Conservation (phyloP, 805 yeast species). For the Millerago galiae region DNA sequence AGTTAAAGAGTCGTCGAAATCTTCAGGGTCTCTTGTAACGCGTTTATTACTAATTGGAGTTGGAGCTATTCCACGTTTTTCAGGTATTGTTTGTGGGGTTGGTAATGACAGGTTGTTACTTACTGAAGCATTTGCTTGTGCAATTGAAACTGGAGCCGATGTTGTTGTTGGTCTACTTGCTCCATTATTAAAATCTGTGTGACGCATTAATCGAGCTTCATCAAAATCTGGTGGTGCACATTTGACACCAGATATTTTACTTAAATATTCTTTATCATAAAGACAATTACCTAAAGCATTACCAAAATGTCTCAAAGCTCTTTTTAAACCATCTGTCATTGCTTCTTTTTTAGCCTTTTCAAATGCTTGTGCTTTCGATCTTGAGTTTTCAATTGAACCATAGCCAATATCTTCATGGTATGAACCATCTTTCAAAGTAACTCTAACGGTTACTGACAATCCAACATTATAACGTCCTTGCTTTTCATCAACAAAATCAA, state of each 20-base stretch:
- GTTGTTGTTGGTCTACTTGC: constrained; percentile 14
- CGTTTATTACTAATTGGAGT: constrained; percentile 4
- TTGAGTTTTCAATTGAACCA: constrained; percentile 75
- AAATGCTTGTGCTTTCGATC: constrained; percentile 66
- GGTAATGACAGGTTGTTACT: background rate
- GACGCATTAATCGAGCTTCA: constrained; percentile 34
- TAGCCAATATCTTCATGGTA: constrained; percentile 80
- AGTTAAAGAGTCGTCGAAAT: constrained; percentile 46
- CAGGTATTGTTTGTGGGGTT: constrained; percentile 10
- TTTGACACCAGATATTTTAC: constrained; percentile 35
- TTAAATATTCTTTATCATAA: constrained; percentile 66
- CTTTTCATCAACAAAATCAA: constrained; percentile 65
- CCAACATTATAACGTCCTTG: constrained; percentile 59
- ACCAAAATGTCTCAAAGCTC: constrained; percentile 76
- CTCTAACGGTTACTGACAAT: constrained; percentile 64
- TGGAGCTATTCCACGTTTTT: constrained; percentile 9
- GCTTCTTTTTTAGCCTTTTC: constrained; percentile 84
- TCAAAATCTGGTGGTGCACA: constrained; percentile 40
- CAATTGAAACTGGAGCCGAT: constrained; percentile 3
- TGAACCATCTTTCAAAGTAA: constrained; percentile 69
- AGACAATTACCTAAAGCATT: constrained; percentile 79
- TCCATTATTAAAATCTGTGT: constrained; percentile 12
- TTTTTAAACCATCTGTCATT: constrained; percentile 72
- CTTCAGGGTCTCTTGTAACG: constrained; percentile 21
- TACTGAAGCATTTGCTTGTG: background rate